These are phyloP conservation scores for Lactarius vividus DNA, from an alignment of 768 basidiomycete genomes.

Conservation along the genomic window DNA sequence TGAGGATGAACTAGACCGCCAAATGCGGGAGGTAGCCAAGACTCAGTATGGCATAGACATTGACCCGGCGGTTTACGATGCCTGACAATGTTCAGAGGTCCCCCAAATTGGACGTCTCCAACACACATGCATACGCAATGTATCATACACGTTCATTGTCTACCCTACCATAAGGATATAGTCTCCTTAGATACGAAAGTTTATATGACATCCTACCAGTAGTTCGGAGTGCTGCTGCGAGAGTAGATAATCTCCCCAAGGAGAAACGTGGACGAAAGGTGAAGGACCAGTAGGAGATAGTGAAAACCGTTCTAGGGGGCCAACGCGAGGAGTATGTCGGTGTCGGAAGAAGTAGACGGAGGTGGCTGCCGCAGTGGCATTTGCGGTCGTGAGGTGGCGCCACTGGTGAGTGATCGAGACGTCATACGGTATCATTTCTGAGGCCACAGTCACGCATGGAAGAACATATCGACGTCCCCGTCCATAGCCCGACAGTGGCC, in stretches of 20 bases:
- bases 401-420: too few species aligned
- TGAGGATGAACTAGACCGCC: conserved; percentile 22
- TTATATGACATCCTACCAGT: not conserved
- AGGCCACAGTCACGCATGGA: too few species aligned
- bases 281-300: too few species aligned
- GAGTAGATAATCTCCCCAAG: not conserved
- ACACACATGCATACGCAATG: not conserved
- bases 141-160: not conserved
- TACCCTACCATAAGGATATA: not conserved
- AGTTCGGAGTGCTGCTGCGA: not conserved
- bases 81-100: not conserved
- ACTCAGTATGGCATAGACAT: conserved; percentile 22
- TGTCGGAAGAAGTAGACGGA: too few species aligned
- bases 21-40: conserved; percentile 21
- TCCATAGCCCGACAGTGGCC: too few species aligned
- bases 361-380: too few species aligned
- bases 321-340: too few species aligned
- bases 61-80: conserved; percentile 17
- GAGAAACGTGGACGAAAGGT: not conserved
- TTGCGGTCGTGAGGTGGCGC: too few species aligned
- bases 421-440: too few species aligned
- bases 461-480: too few species aligned
- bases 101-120: not conserved
- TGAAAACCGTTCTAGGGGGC: too few species aligned
- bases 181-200: not conserved